A percentile compares a stretch with the other conserved stretches of the same genome.
phyloP scores from a whole-genome alignment of 163 green algal genomes.

The Chloroidium sp. region DNA sequence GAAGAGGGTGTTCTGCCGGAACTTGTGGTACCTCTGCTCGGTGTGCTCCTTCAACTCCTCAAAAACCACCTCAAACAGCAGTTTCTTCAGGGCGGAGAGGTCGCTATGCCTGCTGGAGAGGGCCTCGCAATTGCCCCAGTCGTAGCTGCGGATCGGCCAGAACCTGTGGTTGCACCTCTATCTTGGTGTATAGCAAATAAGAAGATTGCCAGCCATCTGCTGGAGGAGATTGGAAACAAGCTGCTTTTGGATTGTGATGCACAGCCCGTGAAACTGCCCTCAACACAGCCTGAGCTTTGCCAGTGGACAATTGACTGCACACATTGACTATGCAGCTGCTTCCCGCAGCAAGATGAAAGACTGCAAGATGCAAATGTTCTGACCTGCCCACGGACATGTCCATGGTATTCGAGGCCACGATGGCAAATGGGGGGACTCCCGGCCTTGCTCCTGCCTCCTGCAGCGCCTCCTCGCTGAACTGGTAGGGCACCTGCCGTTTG shows the following conservation, averaged over 20 bases:
- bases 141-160: conserved; percentile 48
- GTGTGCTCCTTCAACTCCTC: conserved; percentile 22
- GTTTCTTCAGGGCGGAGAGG: conserved; percentile 23
- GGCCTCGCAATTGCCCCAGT: conserved; percentile 39
- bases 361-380: neutral
- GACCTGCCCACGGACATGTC: conserved; percentile 36
- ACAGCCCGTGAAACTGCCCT: no score
- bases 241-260: no score
- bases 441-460: conserved; percentile 21
- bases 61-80: conserved; percentile 29
- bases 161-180: conserved; percentile 20
- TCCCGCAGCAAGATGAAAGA: no score
- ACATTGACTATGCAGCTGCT: no score
- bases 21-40: conserved; percentile 28
- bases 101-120: conserved; percentile 38
- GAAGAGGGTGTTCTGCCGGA: conserved; percentile 13
- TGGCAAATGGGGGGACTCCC: conserved; percentile 32
- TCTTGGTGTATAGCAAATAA: no score
- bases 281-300: no score
- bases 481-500: conserved; percentile 8
- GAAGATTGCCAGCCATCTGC: no score
- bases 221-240: no score
- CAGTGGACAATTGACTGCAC: no score
- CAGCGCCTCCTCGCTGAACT: conserved; percentile 35
- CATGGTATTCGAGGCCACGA: conserved; percentile 25